Evolutionary conservation across 2,329 filamentous ascomycete genomes (phyloP), one percentile per base, ranked within the genome.

Genomic region (Colletotrichum viniferum): DNA sequence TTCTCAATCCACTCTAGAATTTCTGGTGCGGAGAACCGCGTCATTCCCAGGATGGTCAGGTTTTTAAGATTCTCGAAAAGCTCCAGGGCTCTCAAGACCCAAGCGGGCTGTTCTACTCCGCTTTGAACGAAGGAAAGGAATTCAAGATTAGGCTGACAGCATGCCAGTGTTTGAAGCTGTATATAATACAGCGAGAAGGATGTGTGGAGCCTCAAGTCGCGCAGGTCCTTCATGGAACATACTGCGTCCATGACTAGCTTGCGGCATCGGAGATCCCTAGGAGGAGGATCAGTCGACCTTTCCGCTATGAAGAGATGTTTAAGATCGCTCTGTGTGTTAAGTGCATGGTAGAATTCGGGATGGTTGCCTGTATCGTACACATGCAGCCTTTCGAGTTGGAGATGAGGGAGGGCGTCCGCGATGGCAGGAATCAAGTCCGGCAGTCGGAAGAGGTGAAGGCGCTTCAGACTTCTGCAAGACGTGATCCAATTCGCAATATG

Each of bases 181-280:
- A 18, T 8, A 9, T 7, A 18, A 5, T 12, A 21, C 1, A 71
- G 18, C 10, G 48, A 4, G 28, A 60, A 74, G 3, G 13, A 30
- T 3, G 72, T 74, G 28, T 71, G 72, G 12, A 74, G 68, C 10
- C 60, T 65, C 28, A 74, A 28, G 52, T 71, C 52, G n/a, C 52
- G 72, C 24, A 74, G 72, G 36, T 55, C 16, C 16, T 36, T 68
- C 72, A 74, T 71, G 9, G 72, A 61, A 7, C 24, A 24, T 26
- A 74, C 72, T 18, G 72, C 72, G 5, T 65, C 55, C 52, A 74
- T 48, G 13, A 66, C 36, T 9, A 52, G 13, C 28, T 18, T 5
- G 16, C 21, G 21, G 5, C 68, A 69, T 18, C 6, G 38, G 32
- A 7, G 16, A 8, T 12, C 28, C 32, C 10, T n/a, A 9, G n/a